Evolutionary conservation across 2,329 filamentous ascomycete species (phyloP).

Genomic region (Basipetospora chlamydospora): DNA sequence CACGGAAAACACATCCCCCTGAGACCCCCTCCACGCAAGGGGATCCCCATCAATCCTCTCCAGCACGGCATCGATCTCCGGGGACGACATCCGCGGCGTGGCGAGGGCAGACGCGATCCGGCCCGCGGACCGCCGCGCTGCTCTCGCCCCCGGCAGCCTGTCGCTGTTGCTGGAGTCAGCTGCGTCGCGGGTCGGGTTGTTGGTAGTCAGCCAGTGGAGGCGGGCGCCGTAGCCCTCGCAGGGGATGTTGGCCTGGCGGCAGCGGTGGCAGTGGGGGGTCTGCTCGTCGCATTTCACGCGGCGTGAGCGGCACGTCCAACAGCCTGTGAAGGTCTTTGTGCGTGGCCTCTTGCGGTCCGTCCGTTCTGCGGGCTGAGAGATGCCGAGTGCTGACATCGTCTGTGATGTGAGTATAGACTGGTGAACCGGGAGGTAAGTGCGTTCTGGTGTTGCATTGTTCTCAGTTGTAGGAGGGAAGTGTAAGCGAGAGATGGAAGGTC

Average conservation of each 20-base stretch:
- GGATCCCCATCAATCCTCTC: slow-evolving; percentile 8
- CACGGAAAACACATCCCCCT: background rate
- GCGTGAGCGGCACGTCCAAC: slow-evolving; percentile 10
- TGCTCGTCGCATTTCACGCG: slow-evolving; percentile 9
- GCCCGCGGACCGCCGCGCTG: background rate
- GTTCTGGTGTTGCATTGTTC: no score
- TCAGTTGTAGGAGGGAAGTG: no score
- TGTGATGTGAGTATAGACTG: no score
- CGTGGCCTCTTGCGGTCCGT: slow-evolving; percentile 4
- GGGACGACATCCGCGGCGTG: slow-evolving; percentile 4
- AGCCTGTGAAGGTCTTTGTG: slow-evolving; percentile 10
- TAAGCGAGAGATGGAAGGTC: no score
- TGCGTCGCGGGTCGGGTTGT: background rate
- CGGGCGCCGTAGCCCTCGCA: slow-evolving; percentile 12
- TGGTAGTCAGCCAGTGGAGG: slow-evolving; percentile 9
- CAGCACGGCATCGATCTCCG: slow-evolving; percentile 5
- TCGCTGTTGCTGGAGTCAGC: background rate
- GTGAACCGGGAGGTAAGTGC: no score
- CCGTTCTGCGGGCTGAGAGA: no score
- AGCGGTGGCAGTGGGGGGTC: slow-evolving; percentile 7
- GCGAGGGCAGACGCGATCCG: background rate
- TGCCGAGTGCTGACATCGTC: no score
- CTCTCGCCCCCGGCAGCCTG: background rate
- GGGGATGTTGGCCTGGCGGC: slow-evolving; percentile 7
- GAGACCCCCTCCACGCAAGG: background rate